Evolutionary conservation across 257 asterid species (phyloP).

Genomic region (Solanum pennellii): DNA sequence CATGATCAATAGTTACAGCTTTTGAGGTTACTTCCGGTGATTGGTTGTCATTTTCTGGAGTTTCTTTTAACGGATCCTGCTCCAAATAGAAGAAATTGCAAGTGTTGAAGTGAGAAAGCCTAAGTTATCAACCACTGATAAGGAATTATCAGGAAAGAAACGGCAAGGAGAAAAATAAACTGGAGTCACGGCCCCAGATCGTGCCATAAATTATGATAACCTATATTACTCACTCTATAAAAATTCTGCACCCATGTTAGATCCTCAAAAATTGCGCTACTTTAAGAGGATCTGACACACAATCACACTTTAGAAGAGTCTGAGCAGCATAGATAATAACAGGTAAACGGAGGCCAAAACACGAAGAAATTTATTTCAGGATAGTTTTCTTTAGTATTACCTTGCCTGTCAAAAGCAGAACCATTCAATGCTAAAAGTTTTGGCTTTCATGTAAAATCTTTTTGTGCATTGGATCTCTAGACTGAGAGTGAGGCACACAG

Average conservation of each 20-base stretch:
- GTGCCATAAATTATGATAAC: neutral
- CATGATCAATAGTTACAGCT: conserved; percentile 18
- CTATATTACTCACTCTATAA: neutral
- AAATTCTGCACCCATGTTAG: neutral
- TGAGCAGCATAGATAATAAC: neutral
- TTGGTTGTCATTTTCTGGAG: conserved; percentile 17
- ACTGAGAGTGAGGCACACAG: neutral
- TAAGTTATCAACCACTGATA: neutral
- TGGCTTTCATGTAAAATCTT: neutral
- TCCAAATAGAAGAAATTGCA: neutral
- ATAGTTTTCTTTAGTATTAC: neutral
- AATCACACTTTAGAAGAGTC: neutral
- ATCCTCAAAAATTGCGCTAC: neutral
- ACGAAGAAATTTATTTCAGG: neutral
- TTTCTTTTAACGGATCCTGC: conserved; percentile 43
- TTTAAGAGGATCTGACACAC: neutral
- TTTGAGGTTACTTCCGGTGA: conserved; percentile 45
- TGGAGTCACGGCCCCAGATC: neutral
- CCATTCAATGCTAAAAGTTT: neutral
- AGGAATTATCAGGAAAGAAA: neutral
- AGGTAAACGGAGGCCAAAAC: neutral
- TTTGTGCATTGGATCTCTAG: neutral
- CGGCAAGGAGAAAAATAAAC: neutral
- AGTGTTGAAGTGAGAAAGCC: neutral
- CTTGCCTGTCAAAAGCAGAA: neutral